Percentiles rank a stretch among this genome's conserved stretches.
phyloP scores from a whole-genome alignment of 1,139 yeast genomes.

The Candida freyschussii region DNA sequence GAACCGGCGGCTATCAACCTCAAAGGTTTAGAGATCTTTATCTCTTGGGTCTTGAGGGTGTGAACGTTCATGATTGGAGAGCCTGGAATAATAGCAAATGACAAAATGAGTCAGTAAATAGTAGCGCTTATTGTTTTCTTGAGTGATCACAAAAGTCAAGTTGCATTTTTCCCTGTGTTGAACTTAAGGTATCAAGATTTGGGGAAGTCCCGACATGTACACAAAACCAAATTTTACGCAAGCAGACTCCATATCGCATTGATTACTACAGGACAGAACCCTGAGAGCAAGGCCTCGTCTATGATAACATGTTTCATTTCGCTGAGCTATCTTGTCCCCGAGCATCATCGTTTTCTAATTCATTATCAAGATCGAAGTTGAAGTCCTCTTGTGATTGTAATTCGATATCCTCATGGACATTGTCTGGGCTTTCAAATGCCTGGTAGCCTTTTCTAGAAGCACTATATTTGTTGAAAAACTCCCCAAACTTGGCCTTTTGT shows the following conservation, averaged over 20 bases:
- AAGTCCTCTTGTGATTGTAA: slow-evolving; percentile 27
- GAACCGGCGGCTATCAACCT: slow-evolving; percentile 11
- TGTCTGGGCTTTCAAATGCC: slow-evolving; percentile 6
- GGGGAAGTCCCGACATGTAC: too few species aligned
- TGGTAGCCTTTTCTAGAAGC: slow-evolving; percentile 14
- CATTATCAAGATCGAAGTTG: slow-evolving; percentile 36
- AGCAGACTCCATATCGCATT: too few species aligned
- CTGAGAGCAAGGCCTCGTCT: too few species aligned
- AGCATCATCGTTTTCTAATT: slow-evolving; percentile 9
- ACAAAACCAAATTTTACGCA: too few species aligned
- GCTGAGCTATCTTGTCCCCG: background rate
- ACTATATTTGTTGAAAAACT: slow-evolving; percentile 20
- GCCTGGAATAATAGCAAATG: background rate
- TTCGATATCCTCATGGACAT: slow-evolving; percentile 22
- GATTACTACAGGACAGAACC: too few species aligned
- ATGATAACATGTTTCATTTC: too few species aligned
- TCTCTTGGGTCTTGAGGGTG: background rate
- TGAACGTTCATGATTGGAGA: slow-evolving; percentile 1
- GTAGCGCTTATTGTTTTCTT: too few species aligned
- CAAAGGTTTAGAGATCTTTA: slow-evolving; percentile 6
- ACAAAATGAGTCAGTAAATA: too few species aligned
- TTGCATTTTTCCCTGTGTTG: too few species aligned
- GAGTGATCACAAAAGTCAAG: too few species aligned
- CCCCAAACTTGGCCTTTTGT: slow-evolving; percentile 11
- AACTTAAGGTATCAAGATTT: too few species aligned